phyloP scores from a whole-genome alignment of 305 asterid species.

The Coffea humblotiana region DNA sequence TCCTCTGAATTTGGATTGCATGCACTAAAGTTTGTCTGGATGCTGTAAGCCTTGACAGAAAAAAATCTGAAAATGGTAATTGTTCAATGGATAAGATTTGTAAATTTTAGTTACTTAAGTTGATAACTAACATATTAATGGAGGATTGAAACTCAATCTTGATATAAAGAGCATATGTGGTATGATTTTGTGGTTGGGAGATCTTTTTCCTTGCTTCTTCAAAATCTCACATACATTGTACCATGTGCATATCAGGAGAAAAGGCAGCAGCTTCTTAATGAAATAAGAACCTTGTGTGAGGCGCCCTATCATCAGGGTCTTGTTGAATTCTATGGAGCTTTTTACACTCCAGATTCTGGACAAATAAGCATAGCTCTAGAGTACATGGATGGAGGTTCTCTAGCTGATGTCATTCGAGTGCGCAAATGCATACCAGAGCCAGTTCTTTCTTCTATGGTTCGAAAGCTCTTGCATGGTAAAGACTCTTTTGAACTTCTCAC shows the following conservation, averaged over 20 bases:
- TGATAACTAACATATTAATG: background rate
- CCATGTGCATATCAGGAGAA: conserved; percentile 64
- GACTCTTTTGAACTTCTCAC: conserved; percentile 14
- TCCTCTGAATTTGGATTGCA: background rate
- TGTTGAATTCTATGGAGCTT: conserved; percentile 91
- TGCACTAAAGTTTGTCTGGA: background rate
- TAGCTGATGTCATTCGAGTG: conserved; percentile 69
- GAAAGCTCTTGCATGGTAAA: conserved; percentile 79
- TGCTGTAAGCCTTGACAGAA: background rate
- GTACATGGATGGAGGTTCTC: conserved; percentile 97
- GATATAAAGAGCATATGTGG: background rate
- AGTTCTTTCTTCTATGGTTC: conserved; percentile 77
- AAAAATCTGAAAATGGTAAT: background rate
- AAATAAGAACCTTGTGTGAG: conserved; percentile 87
- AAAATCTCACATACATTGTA: conserved; percentile 13
- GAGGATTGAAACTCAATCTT: no score
- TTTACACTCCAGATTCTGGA: conserved; percentile 94
- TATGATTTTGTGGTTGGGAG: background rate
- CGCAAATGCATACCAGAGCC: conserved; percentile 75
- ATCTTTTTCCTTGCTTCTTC: background rate
- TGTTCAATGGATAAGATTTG: background rate
- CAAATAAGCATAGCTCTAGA: conserved; percentile 97
- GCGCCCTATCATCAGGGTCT: conserved; percentile 88
- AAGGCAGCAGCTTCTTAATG: conserved; percentile 92
- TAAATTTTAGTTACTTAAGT: background rate